Base-by-base conservation (phyloP, 768 basidiomycete genomes). In the Lyophyllum semitale region DNA sequence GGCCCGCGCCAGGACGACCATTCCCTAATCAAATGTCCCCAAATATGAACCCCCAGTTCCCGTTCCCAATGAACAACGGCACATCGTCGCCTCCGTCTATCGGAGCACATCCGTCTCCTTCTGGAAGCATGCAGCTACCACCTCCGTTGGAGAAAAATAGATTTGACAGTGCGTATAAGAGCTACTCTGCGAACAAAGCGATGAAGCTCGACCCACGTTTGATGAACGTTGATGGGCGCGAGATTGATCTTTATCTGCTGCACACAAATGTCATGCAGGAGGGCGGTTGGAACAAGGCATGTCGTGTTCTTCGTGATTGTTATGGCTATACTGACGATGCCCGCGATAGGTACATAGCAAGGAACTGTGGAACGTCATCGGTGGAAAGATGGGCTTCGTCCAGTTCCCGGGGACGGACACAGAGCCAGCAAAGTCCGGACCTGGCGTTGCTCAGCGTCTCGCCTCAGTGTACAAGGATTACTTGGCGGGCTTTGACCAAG, bases 321-420 rank as follows among this genome's bases (percentile, higher is more conserved):
- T 20, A 15, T n/a, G 25, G 15, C 23, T 52, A 55, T 37, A 46
- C 63, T 7, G 63, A 61, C 18, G 8, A 18, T 40, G 27, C 48
- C 13, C 40, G 41, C 42, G 26, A n/a, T 50, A 88, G 86, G 80
- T 87, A 12, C 72, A 73, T 23, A 69, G 71, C 53, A 77, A 79
- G 44, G 87, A 88, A 30, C 57, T 76, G 54, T 91, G 89, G 89
- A 63, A 79, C 15, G 71, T 86, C 42, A 81, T 91, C 53, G 89
- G 81, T 17, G 89, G 80, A n/a, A 79, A 78, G 22, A 74, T 91
- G 68, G 85, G 83, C 17, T 83, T 85, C 61, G 77, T 85, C 2
- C 77, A 84, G 50, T 88, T 89, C 59, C 84, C 84, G 2, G 85
- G 77, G 4, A 80, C 71, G 11, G 84, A 82, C 1, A 67, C 73